Base-by-base conservation (phyloP, 495 filamentous ascomycete genomes). In the Neurospora pannonica region DNA sequence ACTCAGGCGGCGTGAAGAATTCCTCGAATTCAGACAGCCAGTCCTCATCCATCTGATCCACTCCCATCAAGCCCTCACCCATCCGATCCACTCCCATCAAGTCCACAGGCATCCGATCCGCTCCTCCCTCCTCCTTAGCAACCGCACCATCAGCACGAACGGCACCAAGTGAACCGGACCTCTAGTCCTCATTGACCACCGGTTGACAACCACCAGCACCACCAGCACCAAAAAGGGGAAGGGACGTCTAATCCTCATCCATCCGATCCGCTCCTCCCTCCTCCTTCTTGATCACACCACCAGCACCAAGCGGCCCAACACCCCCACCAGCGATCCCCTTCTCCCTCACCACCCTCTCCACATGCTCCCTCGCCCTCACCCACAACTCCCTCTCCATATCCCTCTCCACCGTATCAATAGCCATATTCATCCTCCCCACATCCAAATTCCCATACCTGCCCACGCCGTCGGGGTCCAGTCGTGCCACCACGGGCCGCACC, bases 401-500 rank as follows among this genome's bases (percentile, higher is more conserved):
- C 77, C 88, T 90, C 54, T 90, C 92, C 19, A 95, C 90, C 38
- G 89, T 90, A 75, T 92, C 90, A 74, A 91, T 92, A 74, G 93
- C 88, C 81, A 91, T 92, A 77, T 97, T 97, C 78, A 97, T 83
- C 89, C 90, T 92, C 71, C 94, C 93, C 17, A 96, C 89, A 81
- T 97, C 94, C 67, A 95, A 82, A 36, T 83, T 82, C 4, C 90
- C 90, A 21, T 91, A 83, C 71, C 87, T 85, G 10, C 88, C 88
- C 71, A 86, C 84, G 73, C 87, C 82, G 76, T 88, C 83, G 1
- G 83, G 85, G 43, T 84, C 79, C 38, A 86, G 72, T 76, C 75
- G 76, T 75, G 70, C 74, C 28, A 13, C 42, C 10, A 67, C 15
- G 15, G 54, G 54, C 28, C 54, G 5, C 24, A 67, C 54, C 24